Conservation (phyloP, 2,329 filamentous ascomycete species). For the Alternaria ethzedia region DNA sequence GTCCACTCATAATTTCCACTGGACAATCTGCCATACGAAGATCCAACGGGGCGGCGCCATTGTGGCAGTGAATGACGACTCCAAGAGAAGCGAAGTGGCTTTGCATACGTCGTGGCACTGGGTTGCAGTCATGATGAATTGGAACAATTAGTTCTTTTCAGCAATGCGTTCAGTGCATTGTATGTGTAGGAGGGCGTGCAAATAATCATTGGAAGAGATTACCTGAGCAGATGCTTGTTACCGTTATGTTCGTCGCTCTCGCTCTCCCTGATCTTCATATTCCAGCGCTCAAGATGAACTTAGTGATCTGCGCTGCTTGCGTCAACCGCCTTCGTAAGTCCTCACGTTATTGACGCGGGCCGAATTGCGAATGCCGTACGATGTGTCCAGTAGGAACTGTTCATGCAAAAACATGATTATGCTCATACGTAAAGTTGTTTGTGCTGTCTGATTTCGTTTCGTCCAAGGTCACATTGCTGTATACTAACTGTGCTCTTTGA, state of each 20-base stretch:
- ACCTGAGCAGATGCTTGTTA: not conserved
- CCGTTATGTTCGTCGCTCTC: not conserved
- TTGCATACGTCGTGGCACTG: not conserved
- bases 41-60: not conserved
- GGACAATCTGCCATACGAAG: not conserved
- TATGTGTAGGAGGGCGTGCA: not conserved
- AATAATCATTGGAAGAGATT: not conserved
- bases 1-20: conserved; percentile 13
- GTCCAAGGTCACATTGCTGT: not conserved
- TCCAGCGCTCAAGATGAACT: not conserved
- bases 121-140: not conserved
- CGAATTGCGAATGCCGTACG: not conserved
- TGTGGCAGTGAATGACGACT: conserved; percentile 6
- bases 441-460: not conserved
- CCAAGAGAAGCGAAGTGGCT: conserved; percentile 2
- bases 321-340: conserved; percentile 3
- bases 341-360: not conserved
- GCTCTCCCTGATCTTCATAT: not conserved
- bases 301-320: conserved; percentile 4
- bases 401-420: not conserved
- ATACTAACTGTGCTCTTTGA: not conserved
- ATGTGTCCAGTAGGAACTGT: not conserved
- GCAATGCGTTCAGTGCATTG: not conserved
- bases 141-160: not conserved
- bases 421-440: not conserved